Base-by-base conservation (phyloP, 2,329 filamentous ascomycete species). In the Claviceps lovelessii region DNA sequence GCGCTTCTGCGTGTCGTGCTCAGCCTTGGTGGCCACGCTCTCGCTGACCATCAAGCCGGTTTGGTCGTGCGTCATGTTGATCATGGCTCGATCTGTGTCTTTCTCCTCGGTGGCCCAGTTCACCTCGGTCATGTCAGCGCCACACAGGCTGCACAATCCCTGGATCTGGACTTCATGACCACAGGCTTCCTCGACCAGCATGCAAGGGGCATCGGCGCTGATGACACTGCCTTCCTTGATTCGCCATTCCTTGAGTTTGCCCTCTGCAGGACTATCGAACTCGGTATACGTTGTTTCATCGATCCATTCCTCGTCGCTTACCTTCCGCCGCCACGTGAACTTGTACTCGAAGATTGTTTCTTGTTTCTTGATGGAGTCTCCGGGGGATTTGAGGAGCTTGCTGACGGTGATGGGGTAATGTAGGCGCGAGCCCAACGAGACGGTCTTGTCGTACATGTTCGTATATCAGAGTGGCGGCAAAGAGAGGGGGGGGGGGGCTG, bases 41-140 rank as follows among this genome's bases (percentile, higher is more conserved):
- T 83, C 77, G 69, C 90, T 96, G 63, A 98, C 88, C 50, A 85
- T 90, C 58, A 98, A 77, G 28, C 84, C 82, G 2, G 86, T 88
- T 65, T 95, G 90, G 68, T 95, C 89, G 71, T 98, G 93, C 33
- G 88, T 85, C 82, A 95, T 95, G 71, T 91, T 91, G 68, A 98
- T 91, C 56, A 86, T 89, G 52, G 93, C 93, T 61, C 91, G 88
- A 59, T 86, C 83, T 2, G 87, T 86, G 67, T 95, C 88, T 61
- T 81, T 80, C 50, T 82, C 75, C 59, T 90, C 85, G 57, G 84
- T 89, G 54, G 88, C 89, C 79, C 89, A 96, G 68, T 84, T 86
- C 62, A 84, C 80, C 77, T 89, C 84, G 54, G 88, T 95, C 90
- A 98, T 95, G 71, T 97, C 90, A 70, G 91, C 89, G 59, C 93